These are phyloP conservation scores for Pseudozyma sp. DNA, from an alignment of 1,284 basidiomycete genomes.

Conservation along the genomic window DNA sequence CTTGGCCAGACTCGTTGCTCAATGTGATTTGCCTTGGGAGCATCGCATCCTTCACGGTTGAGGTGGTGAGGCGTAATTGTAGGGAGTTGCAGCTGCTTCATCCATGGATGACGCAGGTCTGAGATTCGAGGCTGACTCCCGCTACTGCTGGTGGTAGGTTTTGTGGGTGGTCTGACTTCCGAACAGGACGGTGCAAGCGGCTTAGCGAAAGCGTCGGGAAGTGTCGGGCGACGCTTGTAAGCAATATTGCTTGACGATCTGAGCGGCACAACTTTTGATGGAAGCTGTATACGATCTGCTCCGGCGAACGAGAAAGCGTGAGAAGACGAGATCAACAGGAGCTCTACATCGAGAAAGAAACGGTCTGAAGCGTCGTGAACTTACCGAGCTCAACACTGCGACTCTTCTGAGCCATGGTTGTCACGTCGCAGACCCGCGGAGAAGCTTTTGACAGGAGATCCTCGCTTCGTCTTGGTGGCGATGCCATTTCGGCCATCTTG, in stretches of 20 bases:
- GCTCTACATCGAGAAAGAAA: background rate
- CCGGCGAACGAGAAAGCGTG: background rate
- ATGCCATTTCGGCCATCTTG: background rate
- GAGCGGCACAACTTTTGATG: conserved; percentile 34
- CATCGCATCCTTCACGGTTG: background rate
- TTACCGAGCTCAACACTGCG: conserved; percentile 28
- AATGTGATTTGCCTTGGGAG: background rate
- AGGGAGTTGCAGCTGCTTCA: conserved; percentile 41
- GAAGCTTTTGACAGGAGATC: conserved; percentile 31
- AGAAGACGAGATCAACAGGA: background rate
- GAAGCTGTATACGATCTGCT: conserved; percentile 20
- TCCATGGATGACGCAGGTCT: conserved; percentile 40
- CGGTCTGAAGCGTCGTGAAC: background rate
- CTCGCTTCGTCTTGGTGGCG: conserved; percentile 27
- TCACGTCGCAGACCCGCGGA: conserved; percentile 12
- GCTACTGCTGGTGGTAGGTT: background rate
- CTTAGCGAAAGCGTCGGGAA: conserved; percentile 28
- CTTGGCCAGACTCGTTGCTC: conserved; percentile 16
- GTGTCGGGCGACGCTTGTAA: conserved; percentile 31
- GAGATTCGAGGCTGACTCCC: conserved; percentile 25
- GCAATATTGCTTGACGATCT: background rate
- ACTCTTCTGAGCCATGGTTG: conserved; percentile 19
- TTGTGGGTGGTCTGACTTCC: background rate
- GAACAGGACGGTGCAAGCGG: background rate
- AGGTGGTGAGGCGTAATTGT: background rate